phyloP scores from a whole-genome alignment of 2,329 filamentous ascomycete genomes.

The Colletotrichum falcatum region DNA sequence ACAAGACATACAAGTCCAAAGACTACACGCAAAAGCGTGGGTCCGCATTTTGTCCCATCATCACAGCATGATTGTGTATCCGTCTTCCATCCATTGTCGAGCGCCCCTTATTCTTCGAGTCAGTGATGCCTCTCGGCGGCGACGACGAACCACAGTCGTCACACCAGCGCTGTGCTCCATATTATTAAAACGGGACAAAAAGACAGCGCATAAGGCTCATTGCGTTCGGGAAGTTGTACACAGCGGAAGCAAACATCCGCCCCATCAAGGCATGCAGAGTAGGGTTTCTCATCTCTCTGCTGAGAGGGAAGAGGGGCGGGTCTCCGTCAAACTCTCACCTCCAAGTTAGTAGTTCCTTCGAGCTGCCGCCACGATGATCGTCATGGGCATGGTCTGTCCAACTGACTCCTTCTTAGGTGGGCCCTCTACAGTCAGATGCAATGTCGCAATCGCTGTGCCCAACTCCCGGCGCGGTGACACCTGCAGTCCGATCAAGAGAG shows the following conservation, averaged over 20 bases:
- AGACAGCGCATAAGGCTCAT: not conserved
- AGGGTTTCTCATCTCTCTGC: not conserved
- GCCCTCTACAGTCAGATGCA: not conserved
- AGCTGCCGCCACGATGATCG: not conserved
- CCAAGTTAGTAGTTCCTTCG: not conserved
- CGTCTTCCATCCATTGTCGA: not conserved
- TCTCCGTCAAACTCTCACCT: not conserved
- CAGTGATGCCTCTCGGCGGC: not conserved
- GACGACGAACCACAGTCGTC: no score
- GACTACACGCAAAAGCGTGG: no score
- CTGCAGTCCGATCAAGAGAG: constrained; percentile 2
- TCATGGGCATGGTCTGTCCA: not conserved
- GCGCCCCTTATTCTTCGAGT: not conserved
- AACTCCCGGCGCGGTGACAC: not conserved
- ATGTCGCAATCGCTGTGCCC: constrained; percentile 5
- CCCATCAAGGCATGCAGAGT: not conserved
- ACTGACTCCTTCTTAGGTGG: not conserved
- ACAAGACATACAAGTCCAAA: no score
- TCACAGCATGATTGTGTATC: not conserved
- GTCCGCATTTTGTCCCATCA: no score
- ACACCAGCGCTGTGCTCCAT: not conserved
- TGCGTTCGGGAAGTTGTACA: no score
- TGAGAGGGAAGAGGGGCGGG: not conserved
- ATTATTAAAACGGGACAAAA: not conserved
- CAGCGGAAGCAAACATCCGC: no score